Base-by-base conservation (phyloP, 148 eudicot genomes). In the Drosera capensis region DNA sequence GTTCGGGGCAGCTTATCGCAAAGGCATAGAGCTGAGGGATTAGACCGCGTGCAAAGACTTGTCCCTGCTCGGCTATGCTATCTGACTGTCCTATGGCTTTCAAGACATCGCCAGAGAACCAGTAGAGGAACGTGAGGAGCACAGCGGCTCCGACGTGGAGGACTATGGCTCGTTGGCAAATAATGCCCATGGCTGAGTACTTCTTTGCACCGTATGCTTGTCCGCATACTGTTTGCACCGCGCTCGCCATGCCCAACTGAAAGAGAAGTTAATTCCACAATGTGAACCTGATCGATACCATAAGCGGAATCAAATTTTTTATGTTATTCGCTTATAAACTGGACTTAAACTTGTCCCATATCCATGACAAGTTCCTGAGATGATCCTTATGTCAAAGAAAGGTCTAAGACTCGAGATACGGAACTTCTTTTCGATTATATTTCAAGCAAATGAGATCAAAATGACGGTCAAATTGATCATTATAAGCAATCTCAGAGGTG, bases 1-100 rank as follows among this genome's bases (percentile, higher is more conserved):
- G 67, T 14, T 56, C 20, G 1, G 71, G 71, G 49, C 64, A 66
- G 25, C 39, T 39, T 15, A 55, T 20, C 5, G 71, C 60, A 12
- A 54, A 67, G 0, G 67, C 71, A 17, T 60, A 67, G 25, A 66
- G 40, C 31, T 66, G 66, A 9, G 66, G 71, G 25, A 64, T 64
- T 20, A 56, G 35, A 14, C 68, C 57, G 2, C 45, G 38, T 7
- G 56, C 57, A 36, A 64, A 64, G 3, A 26, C 7, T 8, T 53
- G 57, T 0, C 57, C 68, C 17, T 43, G 25, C 22, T 41, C 53
- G 0, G 71, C 49, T 13, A 66, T 55, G 14, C 25, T 38, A 4
- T 30, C 39, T 0, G 66, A 49, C 21, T 66, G 54, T 2, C 66
- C 66, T 0, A 66, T 25, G 17, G 25, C 25, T 40, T 28, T 45